A percentile compares a stretch with the other conserved stretches of the same genome.
Evolutionary conservation across 208 protist species (phyloP).

Genomic region (Trypanosoma theileri): DNA sequence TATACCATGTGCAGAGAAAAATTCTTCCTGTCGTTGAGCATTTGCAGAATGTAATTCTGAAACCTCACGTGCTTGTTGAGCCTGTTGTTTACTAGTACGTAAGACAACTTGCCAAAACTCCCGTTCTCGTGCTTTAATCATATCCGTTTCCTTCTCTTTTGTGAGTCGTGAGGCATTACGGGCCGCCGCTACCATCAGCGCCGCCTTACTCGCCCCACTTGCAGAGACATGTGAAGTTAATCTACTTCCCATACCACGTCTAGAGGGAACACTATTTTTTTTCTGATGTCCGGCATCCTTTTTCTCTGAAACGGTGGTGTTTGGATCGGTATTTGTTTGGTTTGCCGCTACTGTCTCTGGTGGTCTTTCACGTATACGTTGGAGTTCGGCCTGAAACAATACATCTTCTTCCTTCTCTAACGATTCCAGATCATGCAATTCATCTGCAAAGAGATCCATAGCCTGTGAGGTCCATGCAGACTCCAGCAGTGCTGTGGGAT

Average conservation of each 20-base stretch:
- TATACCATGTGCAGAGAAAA: slow-evolving; percentile 49
- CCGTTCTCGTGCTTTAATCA: slow-evolving; percentile 35
- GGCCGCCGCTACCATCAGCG: slow-evolving; percentile 1
- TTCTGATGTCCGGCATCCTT: slow-evolving; percentile 7
- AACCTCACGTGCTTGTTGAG: slow-evolving; percentile 26
- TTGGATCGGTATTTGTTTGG: neutral
- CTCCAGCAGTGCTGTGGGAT: slow-evolving; percentile 33
- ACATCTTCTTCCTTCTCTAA: slow-evolving; percentile 45
- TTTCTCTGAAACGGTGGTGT: neutral
- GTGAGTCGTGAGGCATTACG: slow-evolving; percentile 6
- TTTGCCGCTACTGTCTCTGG: neutral
- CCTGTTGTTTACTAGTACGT: slow-evolving; percentile 37
- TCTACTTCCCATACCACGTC: neutral
- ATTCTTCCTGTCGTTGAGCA: slow-evolving; percentile 41
- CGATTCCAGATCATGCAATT: slow-evolving; percentile 57
- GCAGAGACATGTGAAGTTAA: neutral
- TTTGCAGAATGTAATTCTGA: slow-evolving; percentile 23
- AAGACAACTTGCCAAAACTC: slow-evolving; percentile 41
- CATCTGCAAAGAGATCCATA: slow-evolving; percentile 50
- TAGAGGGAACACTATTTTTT: neutral
- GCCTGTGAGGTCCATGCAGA: slow-evolving; percentile 52
- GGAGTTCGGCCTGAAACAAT: slow-evolving; percentile 26
- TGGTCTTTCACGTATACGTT: slow-evolving; percentile 4
- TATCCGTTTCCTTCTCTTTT: slow-evolving; percentile 41
- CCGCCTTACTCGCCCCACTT: neutral